Conservation (phyloP, 2,329 filamentous ascomycete species). For the Echinosphaeria canescens region DNA sequence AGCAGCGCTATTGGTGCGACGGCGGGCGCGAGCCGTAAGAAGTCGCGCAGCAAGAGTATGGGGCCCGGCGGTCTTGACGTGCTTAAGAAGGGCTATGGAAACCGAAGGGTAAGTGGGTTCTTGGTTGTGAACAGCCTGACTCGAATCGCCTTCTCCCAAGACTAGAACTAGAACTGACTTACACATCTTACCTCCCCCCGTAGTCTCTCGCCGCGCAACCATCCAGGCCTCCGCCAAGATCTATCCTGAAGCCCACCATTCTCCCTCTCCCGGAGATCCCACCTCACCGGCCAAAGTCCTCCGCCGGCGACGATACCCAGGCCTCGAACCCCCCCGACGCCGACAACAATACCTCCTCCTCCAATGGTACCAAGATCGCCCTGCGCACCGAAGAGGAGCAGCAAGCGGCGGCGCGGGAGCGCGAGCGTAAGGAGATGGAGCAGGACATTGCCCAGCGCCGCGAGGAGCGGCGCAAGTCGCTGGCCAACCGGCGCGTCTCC, state of each 20-base stretch:
- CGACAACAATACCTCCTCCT: conserved; percentile 1
- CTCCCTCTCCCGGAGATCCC: conserved; percentile 45
- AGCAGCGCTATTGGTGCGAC: conserved; percentile 27
- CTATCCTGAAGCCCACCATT: conserved; percentile 66
- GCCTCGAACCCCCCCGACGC: conserved; percentile 5
- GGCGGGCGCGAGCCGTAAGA: conserved; percentile 31
- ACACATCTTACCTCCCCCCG: conserved; percentile 3
- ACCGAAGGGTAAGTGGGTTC: conserved; percentile 61
- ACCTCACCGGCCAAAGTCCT: conserved; percentile 34
- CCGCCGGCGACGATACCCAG: conserved; percentile 16
- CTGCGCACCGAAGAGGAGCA: conserved; percentile 49
- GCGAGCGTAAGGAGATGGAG: conserved; percentile 34
- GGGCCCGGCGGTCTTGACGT: conserved; percentile 79
- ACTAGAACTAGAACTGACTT: neutral
- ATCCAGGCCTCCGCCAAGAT: conserved; percentile 29
- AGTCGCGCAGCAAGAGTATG: conserved; percentile 86
- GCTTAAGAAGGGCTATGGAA: conserved; percentile 52
- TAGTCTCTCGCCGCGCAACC: conserved; percentile 35
- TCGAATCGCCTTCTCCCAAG: too few species aligned
- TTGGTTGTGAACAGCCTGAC: too few species aligned
- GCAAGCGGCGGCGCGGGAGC: conserved; percentile 44
- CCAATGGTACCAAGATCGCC: conserved; percentile 32
- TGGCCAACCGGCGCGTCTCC: conserved; percentile 83
- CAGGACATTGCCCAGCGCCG: conserved; percentile 47
- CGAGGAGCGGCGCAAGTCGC: conserved; percentile 78